Evolutionary conservation across 805 yeast genomes (phyloP).

Genomic region (Spathaspora arborariae): DNA sequence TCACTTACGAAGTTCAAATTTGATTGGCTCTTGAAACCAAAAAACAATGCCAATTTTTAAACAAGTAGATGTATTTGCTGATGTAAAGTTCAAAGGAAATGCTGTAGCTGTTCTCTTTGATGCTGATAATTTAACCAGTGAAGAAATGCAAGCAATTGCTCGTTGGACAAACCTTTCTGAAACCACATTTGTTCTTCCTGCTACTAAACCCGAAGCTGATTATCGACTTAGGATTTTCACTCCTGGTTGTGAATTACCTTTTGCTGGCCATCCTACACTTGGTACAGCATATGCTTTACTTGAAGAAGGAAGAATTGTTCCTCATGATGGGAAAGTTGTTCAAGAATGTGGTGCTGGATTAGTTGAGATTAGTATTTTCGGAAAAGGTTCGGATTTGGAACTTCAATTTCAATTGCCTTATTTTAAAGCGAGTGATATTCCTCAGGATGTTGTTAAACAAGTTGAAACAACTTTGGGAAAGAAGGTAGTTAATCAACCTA

Average conservation of each 20-base stretch:
- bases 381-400: constrained; percentile 8
- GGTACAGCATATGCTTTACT: constrained; percentile 48
- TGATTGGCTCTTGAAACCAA: too few relatives aligned
- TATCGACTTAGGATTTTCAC: constrained; percentile 50
- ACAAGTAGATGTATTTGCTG: constrained; percentile 45
- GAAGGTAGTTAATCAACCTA: constrained; percentile 16
- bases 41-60: constrained; percentile 14
- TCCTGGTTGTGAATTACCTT: constrained; percentile 46
- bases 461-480: constrained; percentile 10
- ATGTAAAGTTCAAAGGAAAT: constrained; percentile 41
- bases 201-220: constrained; percentile 37
- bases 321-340: constrained; percentile 20
- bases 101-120: constrained; percentile 53
- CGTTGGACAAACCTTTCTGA: constrained; percentile 62
- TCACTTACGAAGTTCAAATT: too few relatives aligned
- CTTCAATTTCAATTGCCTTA: constrained; percentile 29
- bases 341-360: constrained; percentile 48
- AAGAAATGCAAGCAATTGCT: constrained; percentile 46
- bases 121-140: constrained; percentile 33
- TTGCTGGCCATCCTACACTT: constrained; percentile 64
- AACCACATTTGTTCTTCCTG: constrained; percentile 47
- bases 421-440: constrained; percentile 9
- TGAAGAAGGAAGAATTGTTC: constrained; percentile 30
- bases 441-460: constrained; percentile 5
- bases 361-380: constrained; percentile 26